phyloP scores from a whole-genome alignment of 345 rosid species.

The Lumnitzera littorea region DNA sequence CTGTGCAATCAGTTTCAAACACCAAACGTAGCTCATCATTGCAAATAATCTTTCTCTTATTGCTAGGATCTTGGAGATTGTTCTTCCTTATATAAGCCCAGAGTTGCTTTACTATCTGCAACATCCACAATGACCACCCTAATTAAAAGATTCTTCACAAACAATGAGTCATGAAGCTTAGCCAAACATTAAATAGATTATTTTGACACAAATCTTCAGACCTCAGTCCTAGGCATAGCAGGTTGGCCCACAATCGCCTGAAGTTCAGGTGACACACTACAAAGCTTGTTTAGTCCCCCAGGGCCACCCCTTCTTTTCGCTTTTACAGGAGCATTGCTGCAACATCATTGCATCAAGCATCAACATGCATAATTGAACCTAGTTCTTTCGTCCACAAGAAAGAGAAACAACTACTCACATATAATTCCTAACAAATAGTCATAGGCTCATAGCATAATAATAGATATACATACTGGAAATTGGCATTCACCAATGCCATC shows the following conservation, averaged over 20 bases:
- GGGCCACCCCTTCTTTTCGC: slow-evolving; percentile 25
- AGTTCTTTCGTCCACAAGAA: neutral
- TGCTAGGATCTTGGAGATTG: slow-evolving; percentile 31
- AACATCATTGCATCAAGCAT: neutral
- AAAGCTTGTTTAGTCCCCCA: slow-evolving; percentile 30
- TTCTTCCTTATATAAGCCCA: slow-evolving; percentile 33
- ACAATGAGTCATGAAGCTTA: neutral
- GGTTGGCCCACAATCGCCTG: slow-evolving; percentile 28
- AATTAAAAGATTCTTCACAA: neutral
- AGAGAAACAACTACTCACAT: neutral
- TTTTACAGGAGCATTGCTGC: slow-evolving; percentile 14
- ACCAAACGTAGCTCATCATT: slow-evolving; percentile 28
- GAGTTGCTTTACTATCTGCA: slow-evolving; percentile 25
- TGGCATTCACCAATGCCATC: no score
- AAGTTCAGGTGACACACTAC: slow-evolving; percentile 29
- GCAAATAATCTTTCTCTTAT: slow-evolving; percentile 31
- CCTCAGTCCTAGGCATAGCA: slow-evolving; percentile 31
- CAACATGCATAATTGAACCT: slow-evolving; percentile 1
- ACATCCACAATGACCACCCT: neutral
- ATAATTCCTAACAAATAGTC: neutral
- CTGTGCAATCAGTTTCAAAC: slow-evolving; percentile 31
- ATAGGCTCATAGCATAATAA: no score
- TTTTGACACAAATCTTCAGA: neutral
- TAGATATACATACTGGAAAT: no score
- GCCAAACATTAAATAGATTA: neutral